Base-by-base conservation (phyloP, 805 yeast genomes). In the Metschnikowia proteae region DNA sequence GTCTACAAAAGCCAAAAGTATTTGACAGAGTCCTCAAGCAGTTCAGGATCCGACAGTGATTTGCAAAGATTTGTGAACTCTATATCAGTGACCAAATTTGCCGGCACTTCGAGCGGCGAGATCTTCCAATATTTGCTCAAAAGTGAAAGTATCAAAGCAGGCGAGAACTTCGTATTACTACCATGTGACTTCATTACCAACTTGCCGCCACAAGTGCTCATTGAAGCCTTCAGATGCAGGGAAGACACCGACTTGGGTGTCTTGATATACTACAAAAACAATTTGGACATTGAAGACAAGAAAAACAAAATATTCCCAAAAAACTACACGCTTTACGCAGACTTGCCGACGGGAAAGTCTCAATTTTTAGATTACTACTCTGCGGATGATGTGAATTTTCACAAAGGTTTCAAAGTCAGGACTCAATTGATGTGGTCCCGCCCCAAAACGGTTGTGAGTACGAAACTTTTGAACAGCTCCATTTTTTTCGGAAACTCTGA, bases 151-250 rank as follows among this genome's bases (percentile, higher is more conserved):
- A 63, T 45, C 60, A 74, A 31, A 83, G 51, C 58, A 9, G 43
- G 49, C 25, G 58, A 60, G 37, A 59, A 66, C 61, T 84, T 89
- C 60, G 88, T 90, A n/a, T 66, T 94, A 30, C 68, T 94, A 47
- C 97, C 98, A 6, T 92, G 97, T 70, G 99, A 95, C 65, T 88
- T 94, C 63, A 75, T 95, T 46, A 90, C 98, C 2, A 92, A 91
- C 62, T 73, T 92, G 34, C 96, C 96, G 3, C 96, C 98, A 8
- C 92, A 88, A 60, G 84, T 85, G 17, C 75, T 94, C 30, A 81
- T 90, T 39, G 96, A 92, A 61, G 86, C 85, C 44, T 91, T 84
- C 64, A 75, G 97, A 60, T 83, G 83, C 55, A 82, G 83, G 59
- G 80, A 79, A 23, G 84, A 79, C 36, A 68, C 73, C 28, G 88